Percentiles rank a stretch among this genome's conserved stretches.
Evolutionary conservation across 2,329 filamentous ascomycete species (phyloP).

Genomic region (Colletotrichum godetiae): DNA sequence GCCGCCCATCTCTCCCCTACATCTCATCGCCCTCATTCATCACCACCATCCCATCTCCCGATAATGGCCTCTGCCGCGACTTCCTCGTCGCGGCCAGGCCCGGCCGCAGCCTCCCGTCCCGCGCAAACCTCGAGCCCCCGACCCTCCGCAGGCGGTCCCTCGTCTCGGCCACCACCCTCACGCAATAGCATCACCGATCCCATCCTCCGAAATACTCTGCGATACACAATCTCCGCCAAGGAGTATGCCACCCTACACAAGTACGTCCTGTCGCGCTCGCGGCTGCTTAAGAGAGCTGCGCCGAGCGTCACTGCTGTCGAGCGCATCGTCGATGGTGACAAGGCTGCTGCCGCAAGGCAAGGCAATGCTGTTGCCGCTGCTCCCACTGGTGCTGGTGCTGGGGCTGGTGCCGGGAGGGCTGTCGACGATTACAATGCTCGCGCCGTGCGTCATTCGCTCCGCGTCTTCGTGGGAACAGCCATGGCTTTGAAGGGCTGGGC

Average conservation of each 20-base stretch:
- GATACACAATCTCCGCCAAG: conserved; percentile 85
- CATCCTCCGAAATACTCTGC: conserved; percentile 84
- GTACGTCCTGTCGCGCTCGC: conserved; percentile 81
- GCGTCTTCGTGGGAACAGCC: conserved; percentile 75
- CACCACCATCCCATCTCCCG: background rate
- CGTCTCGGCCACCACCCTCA: conserved; percentile 21
- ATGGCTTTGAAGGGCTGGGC: conserved; percentile 69
- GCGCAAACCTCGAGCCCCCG: conserved; percentile 20
- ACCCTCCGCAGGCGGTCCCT: conserved; percentile 22
- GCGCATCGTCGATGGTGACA: conserved; percentile 52
- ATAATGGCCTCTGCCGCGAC: conserved; percentile 32
- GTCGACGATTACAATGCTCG: conserved; percentile 76
- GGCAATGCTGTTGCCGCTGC: conserved; percentile 10
- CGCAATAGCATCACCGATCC: conserved; percentile 62
- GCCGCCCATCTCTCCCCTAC: background rate
- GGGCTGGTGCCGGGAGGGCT: conserved; percentile 40
- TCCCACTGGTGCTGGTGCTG: conserved; percentile 46
- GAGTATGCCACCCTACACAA: conserved; percentile 89
- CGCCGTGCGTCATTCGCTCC: conserved; percentile 76
- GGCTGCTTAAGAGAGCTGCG: conserved; percentile 63
- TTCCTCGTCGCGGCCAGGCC: conserved; percentile 34
- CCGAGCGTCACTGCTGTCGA: conserved; percentile 67
- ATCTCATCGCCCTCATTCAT: background rate
- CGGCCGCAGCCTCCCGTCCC: conserved; percentile 11
- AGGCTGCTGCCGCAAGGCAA: conserved; percentile 41